Percentiles rank a stretch among this genome's conserved stretches.
These are phyloP conservation scores for Boletus calvinii DNA, from an alignment of 1,284 basidiomycete genomes.

Conservation along the genomic window DNA sequence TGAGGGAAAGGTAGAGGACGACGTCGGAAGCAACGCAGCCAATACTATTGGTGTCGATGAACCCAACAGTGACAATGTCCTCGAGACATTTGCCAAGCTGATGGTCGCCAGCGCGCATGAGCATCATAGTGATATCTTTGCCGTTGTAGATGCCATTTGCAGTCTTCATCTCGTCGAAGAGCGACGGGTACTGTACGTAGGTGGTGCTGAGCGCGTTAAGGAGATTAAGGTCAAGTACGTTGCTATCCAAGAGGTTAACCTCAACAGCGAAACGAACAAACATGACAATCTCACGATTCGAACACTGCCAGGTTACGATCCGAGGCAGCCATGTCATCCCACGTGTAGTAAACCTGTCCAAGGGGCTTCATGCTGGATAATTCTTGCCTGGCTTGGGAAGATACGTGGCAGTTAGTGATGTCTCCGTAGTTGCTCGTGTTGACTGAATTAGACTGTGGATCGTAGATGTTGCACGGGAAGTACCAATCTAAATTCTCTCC, in stretches of 20 bases:
- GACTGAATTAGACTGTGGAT: constrained; percentile 60
- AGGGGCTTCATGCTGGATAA: constrained; percentile 52
- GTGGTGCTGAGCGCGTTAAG: constrained; percentile 80
- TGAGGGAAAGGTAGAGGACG: constrained; percentile 92
- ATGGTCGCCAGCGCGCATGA: constrained; percentile 66
- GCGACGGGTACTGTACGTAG: constrained; percentile 76
- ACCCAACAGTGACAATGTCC: constrained; percentile 86
- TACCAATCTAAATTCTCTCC: constrained; percentile 77
- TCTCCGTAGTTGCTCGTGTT: constrained; percentile 72
- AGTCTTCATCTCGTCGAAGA: constrained; percentile 79
- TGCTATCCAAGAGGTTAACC: constrained; percentile 42
- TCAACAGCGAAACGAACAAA: constrained; percentile 5
- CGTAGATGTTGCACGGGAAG: constrained; percentile 91
- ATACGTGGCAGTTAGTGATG: constrained; percentile 71
- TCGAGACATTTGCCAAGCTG: constrained; percentile 79
- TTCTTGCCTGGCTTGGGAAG: constrained; percentile 49
- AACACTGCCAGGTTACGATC: constrained; percentile 86
- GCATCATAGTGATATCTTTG: constrained; percentile 83
- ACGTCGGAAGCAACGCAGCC: constrained; percentile 95
- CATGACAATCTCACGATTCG: constrained; percentile 65
- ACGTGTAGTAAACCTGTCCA: constrained; percentile 92
- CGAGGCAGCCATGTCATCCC: constrained; percentile 77
- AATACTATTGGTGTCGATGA: constrained; percentile 91
- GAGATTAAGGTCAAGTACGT: constrained; percentile 85
- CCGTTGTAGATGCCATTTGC: constrained; percentile 75